Percentiles rank a stretch among this genome's conserved stretches.
phyloP scores from a whole-genome alignment of 768 basidiomycete species.

The Tremella mesenterica region DNA sequence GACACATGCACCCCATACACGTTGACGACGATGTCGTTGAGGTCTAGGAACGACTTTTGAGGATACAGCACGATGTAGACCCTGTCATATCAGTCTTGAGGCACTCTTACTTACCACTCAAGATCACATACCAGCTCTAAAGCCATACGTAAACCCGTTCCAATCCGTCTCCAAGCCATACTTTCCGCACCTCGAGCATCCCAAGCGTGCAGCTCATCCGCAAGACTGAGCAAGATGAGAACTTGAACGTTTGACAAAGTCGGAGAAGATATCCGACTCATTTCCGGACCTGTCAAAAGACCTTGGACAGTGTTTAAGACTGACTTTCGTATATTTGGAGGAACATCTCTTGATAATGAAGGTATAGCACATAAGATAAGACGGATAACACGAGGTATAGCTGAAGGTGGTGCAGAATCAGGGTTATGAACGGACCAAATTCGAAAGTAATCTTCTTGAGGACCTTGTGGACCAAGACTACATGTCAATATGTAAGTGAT shows the following conservation, averaged over 20 bases:
- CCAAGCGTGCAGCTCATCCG: conserved; percentile 7
- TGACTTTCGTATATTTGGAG: conserved; percentile 7
- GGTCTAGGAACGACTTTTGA: conserved; percentile 7
- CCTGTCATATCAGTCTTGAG: conserved; percentile 1
- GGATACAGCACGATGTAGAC: conserved; percentile 14
- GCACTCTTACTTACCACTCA: background rate
- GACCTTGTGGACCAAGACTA: background rate
- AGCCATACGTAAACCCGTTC: conserved; percentile 9
- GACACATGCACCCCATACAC: conserved; percentile 26
- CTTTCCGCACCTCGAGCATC: background rate
- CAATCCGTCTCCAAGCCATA: conserved; percentile 11
- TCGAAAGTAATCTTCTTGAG: background rate
- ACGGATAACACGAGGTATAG: conserved; percentile 13
- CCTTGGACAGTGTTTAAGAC: background rate
- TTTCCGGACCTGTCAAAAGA: background rate
- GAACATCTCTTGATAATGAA: conserved; percentile 11
- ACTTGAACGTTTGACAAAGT: conserved; percentile 8
- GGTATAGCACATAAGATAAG: conserved; percentile 18
- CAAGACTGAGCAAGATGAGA: conserved; percentile 12
- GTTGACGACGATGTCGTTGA: conserved; percentile 14
- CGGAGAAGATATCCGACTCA: too few relatives aligned
- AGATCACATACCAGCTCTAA: conserved; percentile 8
- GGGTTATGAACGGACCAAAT: conserved; percentile 1
- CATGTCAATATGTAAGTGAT: background rate
- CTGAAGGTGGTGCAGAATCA: conserved; percentile 17